Evolutionary conservation across 2,329 filamentous ascomycete species (phyloP), one percentile per base, ranked within the genome.

Genomic region (Epichloe sylvatica): DNA sequence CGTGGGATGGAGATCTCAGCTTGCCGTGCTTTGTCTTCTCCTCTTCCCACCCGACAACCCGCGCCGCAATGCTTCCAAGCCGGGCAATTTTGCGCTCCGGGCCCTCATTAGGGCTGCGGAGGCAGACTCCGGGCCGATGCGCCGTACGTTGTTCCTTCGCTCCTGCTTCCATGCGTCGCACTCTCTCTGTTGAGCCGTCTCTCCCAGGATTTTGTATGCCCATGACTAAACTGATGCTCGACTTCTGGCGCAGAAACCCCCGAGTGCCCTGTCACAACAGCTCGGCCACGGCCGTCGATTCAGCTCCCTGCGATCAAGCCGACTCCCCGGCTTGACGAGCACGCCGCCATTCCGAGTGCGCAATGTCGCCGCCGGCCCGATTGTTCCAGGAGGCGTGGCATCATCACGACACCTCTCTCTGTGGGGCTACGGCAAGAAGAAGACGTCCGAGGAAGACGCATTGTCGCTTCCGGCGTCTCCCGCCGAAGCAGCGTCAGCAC

Each of bases 41-140:
- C 5, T 19, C 7, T 47, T 34, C 15, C 11, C 19, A 35, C 33
- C 13, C 15, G 5, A 35, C 41, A 7, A 38, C 17, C 39, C 46
- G 52, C 58, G 59, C 55, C 62, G 64, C 56, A 51, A 72, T 72
- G 70, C 64, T 72, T 59, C 67, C 69, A 51, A 70, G 69, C 54
- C 67, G 69, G 68, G 69, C 67, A 59, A 62, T 70, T 57, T 61
- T 64, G 56, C 65, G 66, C 55, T 65, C 67, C 48, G 53, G 69
- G 50, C 62, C 67, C 54, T 63, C 65, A 40, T 55, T 57, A 53
- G 58, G 60, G 48, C 45, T 60, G 39, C 60, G 61, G 53, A 63
- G 60, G 55, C 62, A 60, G 49, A 43, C 62, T 30, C 56, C 56
- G 15, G 56, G 52, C 49, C 61, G 59, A 59, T 55, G 57, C 21